Evolutionary conservation across 1,284 basidiomycete species (phyloP).

Genomic region (Garcileccinum viscosum): DNA sequence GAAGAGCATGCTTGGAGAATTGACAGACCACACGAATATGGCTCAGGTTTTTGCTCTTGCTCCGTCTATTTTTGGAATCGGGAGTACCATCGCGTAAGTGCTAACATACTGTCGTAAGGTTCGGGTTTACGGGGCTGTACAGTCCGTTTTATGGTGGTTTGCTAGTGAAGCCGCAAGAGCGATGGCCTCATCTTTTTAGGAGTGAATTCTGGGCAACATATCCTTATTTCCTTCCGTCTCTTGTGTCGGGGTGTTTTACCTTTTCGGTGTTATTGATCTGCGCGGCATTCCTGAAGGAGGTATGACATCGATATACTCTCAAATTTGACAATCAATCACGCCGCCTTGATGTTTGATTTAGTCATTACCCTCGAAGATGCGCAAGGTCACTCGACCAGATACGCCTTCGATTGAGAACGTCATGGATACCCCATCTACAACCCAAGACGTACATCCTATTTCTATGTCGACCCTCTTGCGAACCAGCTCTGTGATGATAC

Average conservation of each 20-base stretch:
- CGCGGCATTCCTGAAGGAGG: constrained; percentile 64
- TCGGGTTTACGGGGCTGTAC: constrained; percentile 52
- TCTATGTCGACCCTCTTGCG: constrained; percentile 46
- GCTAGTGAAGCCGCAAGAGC: constrained; percentile 52
- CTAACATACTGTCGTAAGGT: background rate
- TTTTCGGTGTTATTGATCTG: constrained; percentile 59
- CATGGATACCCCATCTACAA: background rate
- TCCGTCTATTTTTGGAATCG: constrained; percentile 32
- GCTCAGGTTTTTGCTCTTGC: constrained; percentile 36
- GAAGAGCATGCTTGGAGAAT: constrained; percentile 55
- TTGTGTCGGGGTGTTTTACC: constrained; percentile 64
- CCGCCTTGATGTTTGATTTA: constrained; percentile 8
- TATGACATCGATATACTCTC: constrained; percentile 32
- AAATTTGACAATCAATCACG: background rate
- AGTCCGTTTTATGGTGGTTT: constrained; percentile 57
- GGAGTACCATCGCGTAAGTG: constrained; percentile 36
- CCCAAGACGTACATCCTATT: constrained; percentile 25
- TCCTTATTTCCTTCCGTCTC: constrained; percentile 63
- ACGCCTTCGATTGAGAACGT: background rate
- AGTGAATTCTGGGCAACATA: constrained; percentile 55
- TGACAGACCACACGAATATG: constrained; percentile 51
- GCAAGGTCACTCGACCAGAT: background rate
- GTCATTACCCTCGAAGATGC: constrained; percentile 31
- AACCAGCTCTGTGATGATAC: constrained; percentile 55
- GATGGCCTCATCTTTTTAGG: constrained; percentile 52